Evolutionary conservation across 1,284 basidiomycete genomes (phyloP).

Genomic region (Boletus semigastroideus): DNA sequence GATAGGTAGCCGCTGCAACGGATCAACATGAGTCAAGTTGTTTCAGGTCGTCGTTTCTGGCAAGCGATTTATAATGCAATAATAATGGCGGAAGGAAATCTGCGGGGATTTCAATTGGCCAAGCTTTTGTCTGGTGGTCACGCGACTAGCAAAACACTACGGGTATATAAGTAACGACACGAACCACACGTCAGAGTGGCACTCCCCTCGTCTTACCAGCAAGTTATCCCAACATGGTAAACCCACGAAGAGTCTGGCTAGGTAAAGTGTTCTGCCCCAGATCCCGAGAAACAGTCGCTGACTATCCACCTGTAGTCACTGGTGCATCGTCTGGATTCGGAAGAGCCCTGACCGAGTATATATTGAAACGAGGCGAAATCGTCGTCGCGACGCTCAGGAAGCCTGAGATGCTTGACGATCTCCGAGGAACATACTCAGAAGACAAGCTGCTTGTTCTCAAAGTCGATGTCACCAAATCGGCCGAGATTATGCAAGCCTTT

Average conservation of each 20-base stretch:
- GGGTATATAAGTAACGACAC: neutral
- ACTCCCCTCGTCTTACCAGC: neutral
- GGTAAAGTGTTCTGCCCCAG: neutral
- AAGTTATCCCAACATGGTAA: constrained; percentile 5
- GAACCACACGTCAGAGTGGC: neutral
- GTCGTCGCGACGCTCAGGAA: constrained; percentile 8
- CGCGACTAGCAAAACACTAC: neutral
- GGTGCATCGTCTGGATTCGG: constrained; percentile 11
- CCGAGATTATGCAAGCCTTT: constrained; percentile 12
- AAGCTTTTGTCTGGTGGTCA: neutral
- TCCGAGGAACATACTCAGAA: neutral
- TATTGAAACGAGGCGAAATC: constrained; percentile 3
- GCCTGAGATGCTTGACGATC: constrained; percentile 1
- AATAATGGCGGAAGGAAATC: neutral
- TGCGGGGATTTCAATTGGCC: neutral
- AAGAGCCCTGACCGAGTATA: constrained; percentile 1
- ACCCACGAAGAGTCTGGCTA: constrained; percentile 14
- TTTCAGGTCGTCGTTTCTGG: constrained; percentile 1
- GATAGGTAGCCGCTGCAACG: neutral
- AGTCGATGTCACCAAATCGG: constrained; percentile 10
- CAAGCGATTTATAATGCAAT: no score
- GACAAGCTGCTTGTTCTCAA: constrained; percentile 10
- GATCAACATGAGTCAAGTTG: neutral
- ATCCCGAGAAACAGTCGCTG: neutral
- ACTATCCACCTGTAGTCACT: neutral